Percentiles rank a stretch among this genome's conserved stretches.
These are phyloP conservation scores for Pancytospora philotis DNA, from an alignment of 371 early-diverging fungal genomes.

Conservation along the genomic window DNA sequence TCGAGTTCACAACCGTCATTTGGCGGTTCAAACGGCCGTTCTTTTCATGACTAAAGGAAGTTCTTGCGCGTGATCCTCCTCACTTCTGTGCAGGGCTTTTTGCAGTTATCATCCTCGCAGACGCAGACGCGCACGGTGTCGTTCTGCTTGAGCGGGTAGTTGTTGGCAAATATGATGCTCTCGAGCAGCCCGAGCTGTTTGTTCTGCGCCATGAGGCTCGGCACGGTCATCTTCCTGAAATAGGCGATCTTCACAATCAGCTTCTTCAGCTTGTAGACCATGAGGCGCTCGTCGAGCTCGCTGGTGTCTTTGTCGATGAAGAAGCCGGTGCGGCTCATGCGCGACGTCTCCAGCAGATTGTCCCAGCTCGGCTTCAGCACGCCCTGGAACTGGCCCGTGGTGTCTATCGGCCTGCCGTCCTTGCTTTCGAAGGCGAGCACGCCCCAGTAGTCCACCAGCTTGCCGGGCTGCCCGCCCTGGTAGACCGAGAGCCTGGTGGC, in stretches of 20 bases:
- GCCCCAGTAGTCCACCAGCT: constrained; percentile 51
- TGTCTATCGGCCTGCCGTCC: constrained; percentile 35
- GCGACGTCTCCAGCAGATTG: constrained; percentile 35
- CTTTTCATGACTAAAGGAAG: background rate
- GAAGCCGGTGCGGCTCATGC: constrained; percentile 47
- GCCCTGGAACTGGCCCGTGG: constrained; percentile 47
- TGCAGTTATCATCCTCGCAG: constrained; percentile 45
- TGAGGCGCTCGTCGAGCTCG: constrained; percentile 12
- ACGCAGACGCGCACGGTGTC: constrained; percentile 45
- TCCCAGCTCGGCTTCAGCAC: constrained; percentile 8
- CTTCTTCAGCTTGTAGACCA: constrained; percentile 34
- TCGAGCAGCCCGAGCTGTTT: constrained; percentile 24
- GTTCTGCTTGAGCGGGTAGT: constrained; percentile 15
- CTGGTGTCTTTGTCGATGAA: constrained; percentile 34
- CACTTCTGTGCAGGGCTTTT: constrained; percentile 51
- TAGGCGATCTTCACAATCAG: constrained; percentile 47
- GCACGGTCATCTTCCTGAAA: constrained; percentile 34
- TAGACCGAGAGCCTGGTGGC: constrained; percentile 39
- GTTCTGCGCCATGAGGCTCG: constrained; percentile 31
- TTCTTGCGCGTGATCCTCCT: constrained; percentile 17
- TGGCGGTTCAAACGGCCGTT: no score
- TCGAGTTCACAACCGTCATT: no score
- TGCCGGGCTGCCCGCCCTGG: constrained; percentile 17
- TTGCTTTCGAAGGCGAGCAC: constrained; percentile 35
- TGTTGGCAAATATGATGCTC: constrained; percentile 25